phyloP scores from a whole-genome alignment of 495 filamentous ascomycete genomes.

The Penicillium coffeae region DNA sequence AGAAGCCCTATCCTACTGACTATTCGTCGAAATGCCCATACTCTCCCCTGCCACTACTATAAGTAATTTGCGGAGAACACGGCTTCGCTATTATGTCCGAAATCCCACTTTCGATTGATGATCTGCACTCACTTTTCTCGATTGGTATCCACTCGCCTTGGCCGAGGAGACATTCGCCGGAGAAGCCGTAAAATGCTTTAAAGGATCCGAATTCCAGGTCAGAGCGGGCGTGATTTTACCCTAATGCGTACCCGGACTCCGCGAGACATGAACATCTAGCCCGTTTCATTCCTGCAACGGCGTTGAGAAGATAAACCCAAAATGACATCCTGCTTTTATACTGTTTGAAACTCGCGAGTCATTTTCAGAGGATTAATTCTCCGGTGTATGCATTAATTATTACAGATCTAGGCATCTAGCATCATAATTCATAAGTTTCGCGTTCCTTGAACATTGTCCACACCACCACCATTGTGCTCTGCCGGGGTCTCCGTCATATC shows the following conservation, averaged over 20 bases:
- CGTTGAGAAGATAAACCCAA: neutral
- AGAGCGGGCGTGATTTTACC: neutral
- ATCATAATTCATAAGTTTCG: neutral
- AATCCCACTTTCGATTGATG: too few species aligned
- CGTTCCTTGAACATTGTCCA: neutral
- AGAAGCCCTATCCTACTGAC: too few species aligned
- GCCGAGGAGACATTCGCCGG: too few species aligned
- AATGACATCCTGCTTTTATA: too few species aligned
- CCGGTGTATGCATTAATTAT: neutral
- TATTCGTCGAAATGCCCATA: too few species aligned
- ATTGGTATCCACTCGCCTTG: neutral
- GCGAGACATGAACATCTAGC: neutral
- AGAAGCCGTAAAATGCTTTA: too few species aligned
- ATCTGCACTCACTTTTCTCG: neutral
- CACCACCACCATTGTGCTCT: conserved; percentile 2
- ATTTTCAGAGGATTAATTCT: too few species aligned
- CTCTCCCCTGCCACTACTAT: too few species aligned
- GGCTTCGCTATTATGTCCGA: too few species aligned
- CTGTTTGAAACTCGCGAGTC: too few species aligned
- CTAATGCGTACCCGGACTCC: neutral
- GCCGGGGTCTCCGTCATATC: conserved; percentile 8
- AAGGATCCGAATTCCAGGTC: neutral
- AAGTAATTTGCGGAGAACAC: too few species aligned
- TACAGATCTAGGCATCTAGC: neutral
- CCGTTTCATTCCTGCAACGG: neutral